Evolutionary conservation across 306 rosid genomes (phyloP).

Genomic region (Begonia peltatifolia): DNA sequence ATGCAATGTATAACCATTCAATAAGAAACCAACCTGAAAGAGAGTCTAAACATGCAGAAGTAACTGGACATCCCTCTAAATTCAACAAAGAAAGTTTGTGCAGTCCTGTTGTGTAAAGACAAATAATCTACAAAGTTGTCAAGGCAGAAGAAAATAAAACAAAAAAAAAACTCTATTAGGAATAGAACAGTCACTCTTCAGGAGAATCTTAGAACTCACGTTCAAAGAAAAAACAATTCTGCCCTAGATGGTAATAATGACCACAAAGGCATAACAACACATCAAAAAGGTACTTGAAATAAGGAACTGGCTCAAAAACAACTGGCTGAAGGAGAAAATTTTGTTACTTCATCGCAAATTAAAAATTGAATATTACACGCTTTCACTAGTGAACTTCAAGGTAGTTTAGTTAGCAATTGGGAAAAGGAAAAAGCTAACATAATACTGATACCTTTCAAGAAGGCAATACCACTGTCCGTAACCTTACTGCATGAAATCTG

Average conservation of each 20-base stretch:
- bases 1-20: background rate
- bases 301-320: no score
- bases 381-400: background rate
- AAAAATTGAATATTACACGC: background rate
- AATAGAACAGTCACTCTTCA: no score
- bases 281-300: no score
- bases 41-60: conserved; percentile 68
- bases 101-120: conserved; percentile 47
- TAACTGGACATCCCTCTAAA: conserved; percentile 86
- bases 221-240: no score
- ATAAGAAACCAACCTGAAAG: conserved; percentile 52
- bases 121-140: background rate
- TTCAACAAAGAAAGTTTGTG: conserved; percentile 59
- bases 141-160: no score
- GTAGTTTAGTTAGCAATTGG: no score
- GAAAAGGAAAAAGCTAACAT: background rate
- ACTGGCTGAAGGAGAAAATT: no score
- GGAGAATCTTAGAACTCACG: no score
- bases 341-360: background rate
- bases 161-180: no score
- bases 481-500: conserved; percentile 80
- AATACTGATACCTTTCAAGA: conserved; percentile 45
- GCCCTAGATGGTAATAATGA: no score
- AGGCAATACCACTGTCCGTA: conserved; percentile 60
- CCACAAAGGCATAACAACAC: no score